Evolutionary conservation across 371 early-diverging fungal genomes (phyloP), one percentile per base, ranked within the genome.

Genomic region (Syncephalis plumigaleata): DNA sequence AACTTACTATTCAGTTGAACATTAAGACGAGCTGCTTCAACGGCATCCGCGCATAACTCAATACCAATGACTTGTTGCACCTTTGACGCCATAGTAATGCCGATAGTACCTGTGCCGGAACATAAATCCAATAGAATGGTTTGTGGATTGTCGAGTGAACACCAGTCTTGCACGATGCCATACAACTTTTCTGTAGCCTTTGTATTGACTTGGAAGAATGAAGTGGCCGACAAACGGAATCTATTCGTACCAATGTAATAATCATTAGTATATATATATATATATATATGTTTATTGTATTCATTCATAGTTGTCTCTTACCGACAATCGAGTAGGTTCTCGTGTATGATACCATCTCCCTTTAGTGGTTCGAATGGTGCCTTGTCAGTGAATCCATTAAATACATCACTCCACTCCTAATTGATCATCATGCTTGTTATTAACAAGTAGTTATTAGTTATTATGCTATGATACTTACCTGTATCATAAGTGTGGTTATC

Each of bases 21-120:
- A 54, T 87, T 90, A 15, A 46, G 54, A 50, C 69, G 61, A 7
- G 91, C 91, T 58, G 87, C 85, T 2, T 73, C 67, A 49, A 90
- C 64, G 9, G 91, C 87, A 22, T 71, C 68, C 15, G 61, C 55
- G 18, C 74, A 64, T 55, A 87, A 66, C 50, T 90, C 91, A 27
- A 87, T 67, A 4, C 87, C 91, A 51, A 85, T 54, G 9, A 90
- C 83, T 18, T 64, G 57, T 44, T 77, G 74, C 8, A 83, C 77
- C 3, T 55, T 56, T 39, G 65, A 54, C 1, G 87, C 78, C 75
- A 86, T 71, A 11, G 76, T 72, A 39, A 87, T 73, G 18, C 91
- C 91, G 55, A 90, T 87, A 9, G 85, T 84, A 22, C 88, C 88
- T 4, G 87, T 86, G 20, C 91, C 91, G 60, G 87, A 87, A 63